A percentile compares a stretch with the other conserved stretches of the same genome.
phyloP scores from a whole-genome alignment of 495 filamentous ascomycete genomes.

The Saxophila tyrrhenica region DNA sequence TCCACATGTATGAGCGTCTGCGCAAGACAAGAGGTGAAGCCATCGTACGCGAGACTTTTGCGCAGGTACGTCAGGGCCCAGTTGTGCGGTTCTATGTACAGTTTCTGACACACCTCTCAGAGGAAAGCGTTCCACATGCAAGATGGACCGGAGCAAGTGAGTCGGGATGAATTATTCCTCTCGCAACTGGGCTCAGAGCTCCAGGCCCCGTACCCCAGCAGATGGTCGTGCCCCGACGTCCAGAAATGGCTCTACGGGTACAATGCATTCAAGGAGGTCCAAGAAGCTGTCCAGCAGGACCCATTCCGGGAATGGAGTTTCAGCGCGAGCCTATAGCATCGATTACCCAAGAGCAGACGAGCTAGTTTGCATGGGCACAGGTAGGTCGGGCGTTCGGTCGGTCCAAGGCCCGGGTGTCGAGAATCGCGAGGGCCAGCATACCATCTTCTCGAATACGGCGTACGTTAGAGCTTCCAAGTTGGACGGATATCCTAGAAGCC shows the following conservation, averaged over 20 bases:
- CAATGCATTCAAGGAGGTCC: not conserved
- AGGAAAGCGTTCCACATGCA: constrained; percentile 14
- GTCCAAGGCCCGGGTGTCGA: too few relatives aligned
- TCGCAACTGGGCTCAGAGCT: not conserved
- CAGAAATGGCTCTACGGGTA: constrained; percentile 8
- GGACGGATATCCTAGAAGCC: too few relatives aligned
- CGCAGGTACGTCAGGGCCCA: constrained; percentile 2
- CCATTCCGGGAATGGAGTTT: not conserved
- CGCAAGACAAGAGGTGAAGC: constrained; percentile 13
- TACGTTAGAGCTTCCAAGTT: too few relatives aligned
- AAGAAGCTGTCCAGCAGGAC: constrained; percentile 1
- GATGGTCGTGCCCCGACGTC: constrained; percentile 5
- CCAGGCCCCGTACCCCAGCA: too few relatives aligned
- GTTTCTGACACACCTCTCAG: not conserved
- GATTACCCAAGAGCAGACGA: too few relatives aligned
- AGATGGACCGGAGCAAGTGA: constrained; percentile 17
- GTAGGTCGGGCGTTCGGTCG: too few relatives aligned
- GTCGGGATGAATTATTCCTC: constrained; percentile 15
- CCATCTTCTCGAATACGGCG: too few relatives aligned
- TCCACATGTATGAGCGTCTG: constrained; percentile 14
- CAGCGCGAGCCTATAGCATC: too few relatives aligned
- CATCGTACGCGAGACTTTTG: constrained; percentile 16
- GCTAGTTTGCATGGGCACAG: too few relatives aligned
- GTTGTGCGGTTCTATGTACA: not conserved
- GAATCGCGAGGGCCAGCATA: too few relatives aligned